Percentiles rank a stretch among this genome's conserved stretches.
phyloP scores from a whole-genome alignment of 768 basidiomycete species.

The Lactarius quietus region DNA sequence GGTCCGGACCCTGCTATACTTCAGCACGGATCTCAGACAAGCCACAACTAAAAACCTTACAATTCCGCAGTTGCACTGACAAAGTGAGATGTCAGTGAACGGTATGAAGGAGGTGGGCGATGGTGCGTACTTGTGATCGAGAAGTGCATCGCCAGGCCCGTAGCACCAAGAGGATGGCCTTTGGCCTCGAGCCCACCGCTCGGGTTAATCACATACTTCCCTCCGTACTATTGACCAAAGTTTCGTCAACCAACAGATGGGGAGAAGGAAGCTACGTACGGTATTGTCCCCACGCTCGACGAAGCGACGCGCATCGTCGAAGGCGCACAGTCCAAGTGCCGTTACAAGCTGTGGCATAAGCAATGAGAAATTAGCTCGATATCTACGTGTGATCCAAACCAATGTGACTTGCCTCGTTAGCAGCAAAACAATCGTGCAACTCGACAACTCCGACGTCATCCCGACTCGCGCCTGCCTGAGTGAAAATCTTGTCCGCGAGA shows the following conservation, averaged over 20 bases:
- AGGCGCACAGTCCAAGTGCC: conserved; percentile 67
- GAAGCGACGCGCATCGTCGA: conserved; percentile 66
- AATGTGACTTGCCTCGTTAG: conserved; percentile 58
- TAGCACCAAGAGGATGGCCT: conserved; percentile 82
- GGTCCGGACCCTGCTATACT: conserved; percentile 65
- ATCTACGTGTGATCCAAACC: neutral
- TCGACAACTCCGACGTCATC: conserved; percentile 79
- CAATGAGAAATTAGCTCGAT: neutral
- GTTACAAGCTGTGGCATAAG: conserved; percentile 60
- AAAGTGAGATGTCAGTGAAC: neutral
- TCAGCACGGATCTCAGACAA: neutral
- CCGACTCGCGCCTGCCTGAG: conserved; percentile 61
- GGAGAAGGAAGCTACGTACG: conserved; percentile 38
- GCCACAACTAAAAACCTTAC: conserved; percentile 35
- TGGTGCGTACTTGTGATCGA: conserved; percentile 64
- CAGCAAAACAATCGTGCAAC: conserved; percentile 82
- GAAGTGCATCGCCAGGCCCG: conserved; percentile 84
- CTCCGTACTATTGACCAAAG: conserved; percentile 55
- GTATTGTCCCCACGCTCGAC: conserved; percentile 79
- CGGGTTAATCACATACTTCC: conserved; percentile 81
- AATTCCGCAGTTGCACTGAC: conserved; percentile 71
- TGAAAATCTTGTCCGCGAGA: conserved; percentile 66
- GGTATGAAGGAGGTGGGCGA: neutral
- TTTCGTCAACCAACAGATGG: neutral
- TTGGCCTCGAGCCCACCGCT: conserved; percentile 87